Base-by-base conservation (phyloP, 2,329 filamentous ascomycete genomes). In the Peltaster fructicola region DNA sequence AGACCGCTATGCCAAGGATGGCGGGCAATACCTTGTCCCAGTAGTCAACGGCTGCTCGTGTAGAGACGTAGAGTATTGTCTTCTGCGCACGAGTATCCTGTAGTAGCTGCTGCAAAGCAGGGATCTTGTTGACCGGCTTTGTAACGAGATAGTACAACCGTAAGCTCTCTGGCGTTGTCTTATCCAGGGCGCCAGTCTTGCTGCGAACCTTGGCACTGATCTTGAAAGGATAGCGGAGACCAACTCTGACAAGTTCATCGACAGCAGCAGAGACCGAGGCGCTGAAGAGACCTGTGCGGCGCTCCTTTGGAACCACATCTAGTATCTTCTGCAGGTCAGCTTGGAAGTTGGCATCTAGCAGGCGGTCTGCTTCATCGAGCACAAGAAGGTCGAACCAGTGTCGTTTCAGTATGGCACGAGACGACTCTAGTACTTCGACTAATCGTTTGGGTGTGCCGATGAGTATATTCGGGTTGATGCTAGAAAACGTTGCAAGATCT, bases 241-340 rank as follows among this genome's bases (percentile, higher is more conserved):
- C 88, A 6, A 93, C 81, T 17, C 84, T 68, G 25, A 98, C 82
- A 27, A 98, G 76, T 46, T 93, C 79, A 34, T 84, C 74, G 1
- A 98, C 79, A 2, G 88, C 88, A 45, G 95, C 88, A 40, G 77
- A 88, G n/a, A 98, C 78, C 41, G 78, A 90, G 8, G 88, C 88
- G 43, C 81, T 92, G 53, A 95, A 98, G 0, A 98, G 57, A 0
- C 88, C 88, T 0, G 88, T 98, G 23, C 88, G 67, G 25, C 88
- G 65, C 48, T 98, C 88, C 46, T 98, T 98, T 0, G 88, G 88
- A 5, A 98, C 56, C 9, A 77, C 67, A 0, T 70, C 68, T 12
- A 98, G 56, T 19, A 95, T 92, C 27, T 71, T 78, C 38, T 88
- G 80, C 14, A 98, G 53, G 38, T 92, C 82, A 28, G 79, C 73